These are phyloP conservation scores for Carpinus viminea DNA, from an alignment of 306 rosid genomes.

Conservation along the genomic window DNA sequence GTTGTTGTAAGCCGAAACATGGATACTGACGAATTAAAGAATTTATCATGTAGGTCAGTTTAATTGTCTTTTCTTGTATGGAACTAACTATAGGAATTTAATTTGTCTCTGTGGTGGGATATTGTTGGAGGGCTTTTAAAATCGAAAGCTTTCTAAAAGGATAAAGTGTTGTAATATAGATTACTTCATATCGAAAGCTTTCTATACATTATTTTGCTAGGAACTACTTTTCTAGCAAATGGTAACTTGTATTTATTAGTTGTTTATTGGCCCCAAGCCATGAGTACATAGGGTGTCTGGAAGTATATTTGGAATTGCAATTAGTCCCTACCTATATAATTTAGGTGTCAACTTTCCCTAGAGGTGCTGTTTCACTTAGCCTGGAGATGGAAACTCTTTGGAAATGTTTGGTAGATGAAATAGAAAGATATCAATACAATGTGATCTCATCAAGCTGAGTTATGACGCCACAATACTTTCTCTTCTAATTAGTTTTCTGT, in stretches of 20 bases:
- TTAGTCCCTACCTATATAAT: neutral
- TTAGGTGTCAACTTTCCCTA: neutral
- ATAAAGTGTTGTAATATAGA: neutral
- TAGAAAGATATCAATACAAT: neutral
- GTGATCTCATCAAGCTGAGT: neutral
- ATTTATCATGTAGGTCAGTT: neutral
- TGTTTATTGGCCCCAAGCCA: neutral
- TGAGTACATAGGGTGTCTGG: neutral
- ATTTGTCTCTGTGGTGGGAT: neutral
- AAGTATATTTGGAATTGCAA: neutral
- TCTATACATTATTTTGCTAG: neutral
- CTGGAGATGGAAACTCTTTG: neutral
- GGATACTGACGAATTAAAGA: neutral
- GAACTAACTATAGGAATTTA: neutral
- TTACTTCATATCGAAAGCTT: no score
- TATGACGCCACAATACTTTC: neutral
- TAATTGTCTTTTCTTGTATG: neutral
- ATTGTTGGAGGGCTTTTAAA: conserved; percentile 2
- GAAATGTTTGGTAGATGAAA: neutral
- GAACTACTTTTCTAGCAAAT: neutral
- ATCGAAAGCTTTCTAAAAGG: neutral
- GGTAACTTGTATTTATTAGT: neutral
- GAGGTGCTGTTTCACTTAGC: conserved; percentile 1
- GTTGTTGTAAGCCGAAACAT: neutral
- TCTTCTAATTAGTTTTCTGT: neutral